Conservation (phyloP, 164 flowering plant species). For the Annona squamosa region DNA sequence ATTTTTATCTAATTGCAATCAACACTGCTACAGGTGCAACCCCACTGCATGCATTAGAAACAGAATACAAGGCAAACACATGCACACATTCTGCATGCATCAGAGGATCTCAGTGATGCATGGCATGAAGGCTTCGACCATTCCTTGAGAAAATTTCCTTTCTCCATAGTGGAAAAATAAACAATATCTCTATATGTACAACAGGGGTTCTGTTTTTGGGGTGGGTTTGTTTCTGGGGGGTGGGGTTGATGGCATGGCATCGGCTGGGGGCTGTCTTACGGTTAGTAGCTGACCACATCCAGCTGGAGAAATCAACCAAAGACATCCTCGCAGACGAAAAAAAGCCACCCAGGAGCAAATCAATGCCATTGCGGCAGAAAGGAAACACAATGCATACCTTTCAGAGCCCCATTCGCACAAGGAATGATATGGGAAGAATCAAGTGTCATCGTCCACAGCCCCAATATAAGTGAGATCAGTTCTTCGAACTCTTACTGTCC, state of each 20-base stretch:
- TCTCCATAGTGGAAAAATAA: constrained; percentile 24
- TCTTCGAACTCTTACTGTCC: constrained; percentile 84
- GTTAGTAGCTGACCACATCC: constrained; percentile 25
- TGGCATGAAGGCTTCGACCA: constrained; percentile 7
- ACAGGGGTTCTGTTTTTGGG: constrained; percentile 17
- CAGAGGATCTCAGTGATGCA: not conserved
- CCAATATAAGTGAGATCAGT: constrained; percentile 89
- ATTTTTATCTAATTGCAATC: not conserved
- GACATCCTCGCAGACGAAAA: not conserved
- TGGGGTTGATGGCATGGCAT: constrained; percentile 11
- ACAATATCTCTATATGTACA: constrained; percentile 54
- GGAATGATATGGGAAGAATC: constrained; percentile 13
- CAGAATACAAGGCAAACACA: not conserved
- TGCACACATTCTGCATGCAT: not conserved
- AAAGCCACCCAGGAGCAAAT: not conserved
- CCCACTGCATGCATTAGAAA: not conserved
- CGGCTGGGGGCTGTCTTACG: constrained; percentile 12
- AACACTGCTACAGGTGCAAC: not conserved
- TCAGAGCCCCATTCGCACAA: not conserved
- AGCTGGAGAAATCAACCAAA: not conserved
- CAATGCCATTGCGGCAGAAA: not conserved
- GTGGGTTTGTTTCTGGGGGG: not conserved
- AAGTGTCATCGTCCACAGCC: constrained; percentile 85
- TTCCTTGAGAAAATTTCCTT: constrained; percentile 28
- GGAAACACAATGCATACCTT: not conserved